Percentiles rank a stretch among this genome's conserved stretches.
Evolutionary conservation across 331 rosid species (phyloP).

Genomic region (Rosa hybrid): DNA sequence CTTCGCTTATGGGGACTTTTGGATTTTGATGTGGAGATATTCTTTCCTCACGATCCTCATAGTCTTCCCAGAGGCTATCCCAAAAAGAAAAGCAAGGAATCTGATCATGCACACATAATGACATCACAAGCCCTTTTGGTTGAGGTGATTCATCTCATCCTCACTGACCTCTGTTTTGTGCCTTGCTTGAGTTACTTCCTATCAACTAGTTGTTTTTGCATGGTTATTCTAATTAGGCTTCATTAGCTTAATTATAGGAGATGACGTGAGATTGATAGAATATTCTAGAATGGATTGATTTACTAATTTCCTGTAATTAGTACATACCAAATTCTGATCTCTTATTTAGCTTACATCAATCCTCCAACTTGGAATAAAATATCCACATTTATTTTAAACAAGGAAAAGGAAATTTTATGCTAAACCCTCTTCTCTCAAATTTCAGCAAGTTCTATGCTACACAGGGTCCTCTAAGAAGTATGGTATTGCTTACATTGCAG

Average conservation of each 20-base stretch:
- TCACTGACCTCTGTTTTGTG: not conserved
- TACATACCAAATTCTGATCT: not conserved
- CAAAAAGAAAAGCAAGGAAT: constrained; percentile 82
- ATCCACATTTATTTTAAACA: not conserved
- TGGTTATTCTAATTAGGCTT: not conserved
- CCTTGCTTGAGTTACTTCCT: not conserved
- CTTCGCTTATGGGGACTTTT: constrained; percentile 93
- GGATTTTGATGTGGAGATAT: constrained; percentile 90
- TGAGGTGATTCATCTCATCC: constrained; percentile 54
- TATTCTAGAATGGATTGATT: not conserved
- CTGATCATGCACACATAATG: constrained; percentile 81
- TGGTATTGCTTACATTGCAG: too few species aligned
- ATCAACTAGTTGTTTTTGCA: not conserved
- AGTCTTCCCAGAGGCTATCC: constrained; percentile 80
- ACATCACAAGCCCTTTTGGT: constrained; percentile 71
- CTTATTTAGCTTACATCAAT: not conserved
- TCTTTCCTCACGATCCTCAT: constrained; percentile 66
- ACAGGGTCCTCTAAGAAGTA: too few species aligned
- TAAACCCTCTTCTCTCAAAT: not conserved
- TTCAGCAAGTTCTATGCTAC: not conserved
- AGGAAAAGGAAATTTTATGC: not conserved
- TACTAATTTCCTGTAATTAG: not conserved
- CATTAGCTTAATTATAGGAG: not conserved
- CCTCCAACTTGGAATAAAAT: not conserved
- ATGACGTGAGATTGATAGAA: not conserved